Base-by-base conservation (phyloP, 257 asterid species). In the Verbena officinalis region DNA sequence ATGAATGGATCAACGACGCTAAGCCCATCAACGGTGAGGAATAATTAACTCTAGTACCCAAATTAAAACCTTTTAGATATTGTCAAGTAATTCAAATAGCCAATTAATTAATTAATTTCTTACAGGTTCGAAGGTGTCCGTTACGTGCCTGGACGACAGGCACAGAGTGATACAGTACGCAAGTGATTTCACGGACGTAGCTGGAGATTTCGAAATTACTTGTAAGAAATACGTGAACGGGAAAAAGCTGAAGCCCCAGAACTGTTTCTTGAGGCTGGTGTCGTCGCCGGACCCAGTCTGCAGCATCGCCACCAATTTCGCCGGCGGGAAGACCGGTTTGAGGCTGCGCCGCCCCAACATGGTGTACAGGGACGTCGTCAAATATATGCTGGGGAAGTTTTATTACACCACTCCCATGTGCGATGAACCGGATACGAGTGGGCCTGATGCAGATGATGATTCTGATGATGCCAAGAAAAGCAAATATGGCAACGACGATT, bases 381-480 rank as follows among this genome's bases (percentile, higher is more conserved):
- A 92, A 65, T 83, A 80, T 20, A 77, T 49, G 45, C 63, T 89
- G 0, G 95, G 95, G 2, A 75, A 93, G 2, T 89, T 92, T 78
- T 92, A 85, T 57, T 89, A 87, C 76, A 85, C 98, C 30, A 86
- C 95, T 16, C 96, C 96, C 0, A 89, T 92, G 96, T 89, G 98
- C 51, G 97, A 92, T 31, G 93, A 89, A 30, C 98, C 98, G 3
- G 87, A 85, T 55, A 77, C 84, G 0, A 70, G 38, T 17, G 19
- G 34, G 39, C 59, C 75, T n/a, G 62, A 55, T 17, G 59, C 76
- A 7, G 69, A 62, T n/a, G 71, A 22, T 22, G 73, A 36, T 24
- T 44, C 61, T 58, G 70, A 22, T 30, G 73, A 77, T 43, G 73
- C 52, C 19, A 59, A 70, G 16, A 58, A 76, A 31, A 69, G 27